Conservation (phyloP, 768 basidiomycete species). For the Lactarius trivialis region DNA sequence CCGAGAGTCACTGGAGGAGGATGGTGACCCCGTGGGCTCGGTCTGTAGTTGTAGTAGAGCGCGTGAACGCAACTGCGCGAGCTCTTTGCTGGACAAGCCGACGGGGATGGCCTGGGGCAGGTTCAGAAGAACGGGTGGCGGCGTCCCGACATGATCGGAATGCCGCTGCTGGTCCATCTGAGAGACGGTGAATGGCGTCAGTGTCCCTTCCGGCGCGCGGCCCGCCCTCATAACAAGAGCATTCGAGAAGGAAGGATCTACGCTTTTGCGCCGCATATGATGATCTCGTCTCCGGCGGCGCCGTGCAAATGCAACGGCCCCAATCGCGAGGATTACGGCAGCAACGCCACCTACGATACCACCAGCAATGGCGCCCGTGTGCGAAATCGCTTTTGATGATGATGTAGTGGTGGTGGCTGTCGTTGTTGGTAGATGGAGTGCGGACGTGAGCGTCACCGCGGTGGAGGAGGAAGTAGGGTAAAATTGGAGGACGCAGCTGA, state of each 20-base stretch:
- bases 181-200: neutral
- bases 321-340: neutral
- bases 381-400: constrained; percentile 19
- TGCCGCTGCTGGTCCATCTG: too few species aligned
- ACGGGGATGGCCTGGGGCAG: neutral
- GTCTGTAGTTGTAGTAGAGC: too few species aligned
- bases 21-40: too few species aligned
- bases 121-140: neutral
- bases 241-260: too few species aligned
- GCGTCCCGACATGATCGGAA: neutral
- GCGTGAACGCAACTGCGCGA: neutral
- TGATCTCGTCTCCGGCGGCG: neutral
- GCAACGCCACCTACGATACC: constrained; percentile 43
- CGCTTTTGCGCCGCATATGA: too few species aligned
- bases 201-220: too few species aligned
- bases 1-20: neutral
- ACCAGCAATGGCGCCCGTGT: constrained; percentile 44
- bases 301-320: neutral
- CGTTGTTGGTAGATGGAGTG: neutral
- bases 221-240: too few species aligned
- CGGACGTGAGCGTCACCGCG: too few species aligned
- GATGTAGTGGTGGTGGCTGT: neutral
- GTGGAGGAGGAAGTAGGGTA: constrained; percentile 20
- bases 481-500: constrained; percentile 30
- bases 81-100: neutral